phyloP scores from a whole-genome alignment of 2,329 filamentous ascomycete genomes.

The Lasiodiplodia theobromae region DNA sequence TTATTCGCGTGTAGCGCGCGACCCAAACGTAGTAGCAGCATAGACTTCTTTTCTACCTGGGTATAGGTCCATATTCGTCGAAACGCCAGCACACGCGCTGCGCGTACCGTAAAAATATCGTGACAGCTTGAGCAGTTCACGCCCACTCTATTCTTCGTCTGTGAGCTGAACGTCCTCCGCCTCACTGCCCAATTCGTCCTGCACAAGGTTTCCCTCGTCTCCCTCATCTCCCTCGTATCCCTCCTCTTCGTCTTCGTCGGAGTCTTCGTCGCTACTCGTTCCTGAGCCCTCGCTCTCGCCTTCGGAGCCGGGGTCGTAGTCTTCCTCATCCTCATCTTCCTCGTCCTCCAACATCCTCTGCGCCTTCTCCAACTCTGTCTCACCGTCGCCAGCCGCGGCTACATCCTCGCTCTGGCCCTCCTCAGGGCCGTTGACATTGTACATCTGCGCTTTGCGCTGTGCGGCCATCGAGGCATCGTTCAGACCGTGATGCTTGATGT shows the following conservation, averaged over 20 bases:
- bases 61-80: background rate
- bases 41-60: slow-evolving; percentile 5
- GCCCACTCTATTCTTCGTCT: slow-evolving; percentile 10
- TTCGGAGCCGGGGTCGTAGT: slow-evolving; percentile 51
- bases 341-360: slow-evolving; percentile 43
- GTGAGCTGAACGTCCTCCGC: slow-evolving; percentile 30
- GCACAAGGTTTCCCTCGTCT: slow-evolving; percentile 37
- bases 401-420: slow-evolving; percentile 35
- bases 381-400: slow-evolving; percentile 40
- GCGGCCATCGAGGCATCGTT: slow-evolving; percentile 71
- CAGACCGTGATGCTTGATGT: slow-evolving; percentile 66
- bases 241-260: slow-evolving; percentile 38
- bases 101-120: background rate
- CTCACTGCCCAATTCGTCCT: slow-evolving; percentile 29
- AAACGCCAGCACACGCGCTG: no score
- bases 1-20: background rate
- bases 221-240: slow-evolving; percentile 43
- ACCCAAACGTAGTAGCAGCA: background rate
- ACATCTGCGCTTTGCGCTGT: slow-evolving; percentile 64
- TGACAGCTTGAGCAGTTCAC: no score
- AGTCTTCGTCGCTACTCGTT: slow-evolving; percentile 44
- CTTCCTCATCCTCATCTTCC: slow-evolving; percentile 50
- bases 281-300: slow-evolving; percentile 51
- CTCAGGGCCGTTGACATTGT: slow-evolving; percentile 57
- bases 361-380: slow-evolving; percentile 49